phyloP scores from a whole-genome alignment of 441 rosid species.

The Francoa sonchifolia region DNA sequence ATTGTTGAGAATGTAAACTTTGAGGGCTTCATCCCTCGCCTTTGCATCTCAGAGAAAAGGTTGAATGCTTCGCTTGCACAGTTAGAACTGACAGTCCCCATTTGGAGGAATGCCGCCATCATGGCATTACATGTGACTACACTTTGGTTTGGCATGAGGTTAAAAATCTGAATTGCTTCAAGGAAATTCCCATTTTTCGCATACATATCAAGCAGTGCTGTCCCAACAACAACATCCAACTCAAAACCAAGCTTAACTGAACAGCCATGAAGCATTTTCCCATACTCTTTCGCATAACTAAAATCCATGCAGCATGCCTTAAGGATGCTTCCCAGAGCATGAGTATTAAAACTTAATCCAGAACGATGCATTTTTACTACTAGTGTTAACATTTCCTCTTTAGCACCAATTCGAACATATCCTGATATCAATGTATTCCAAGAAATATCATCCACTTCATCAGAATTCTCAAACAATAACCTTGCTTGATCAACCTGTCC shows the following conservation, averaged over 20 bases:
- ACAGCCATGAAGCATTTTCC: constrained; percentile 34
- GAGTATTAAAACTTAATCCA: constrained; percentile 24
- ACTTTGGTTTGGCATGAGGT: constrained; percentile 25
- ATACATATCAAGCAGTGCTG: constrained; percentile 47
- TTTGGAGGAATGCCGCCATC: constrained; percentile 32
- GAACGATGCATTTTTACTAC: constrained; percentile 29
- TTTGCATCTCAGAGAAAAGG: constrained; percentile 28
- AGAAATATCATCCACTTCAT: constrained; percentile 24
- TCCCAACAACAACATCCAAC: constrained; percentile 29
- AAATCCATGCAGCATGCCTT: constrained; percentile 26
- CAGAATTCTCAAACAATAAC: constrained; percentile 22
- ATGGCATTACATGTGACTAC: constrained; percentile 42
- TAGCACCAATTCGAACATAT: constrained; percentile 24
- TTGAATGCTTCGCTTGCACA: constrained; percentile 23
- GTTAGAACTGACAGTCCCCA: constrained; percentile 15
- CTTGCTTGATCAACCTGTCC: constrained; percentile 24
- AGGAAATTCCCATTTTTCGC: constrained; percentile 26
- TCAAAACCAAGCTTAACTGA: constrained; percentile 26
- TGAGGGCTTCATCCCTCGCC: constrained; percentile 33
- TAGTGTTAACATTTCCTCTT: constrained; percentile 22
- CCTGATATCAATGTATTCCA: constrained; percentile 38
- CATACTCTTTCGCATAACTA: constrained; percentile 14
- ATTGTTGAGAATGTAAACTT: constrained; percentile 37
- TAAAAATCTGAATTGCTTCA: constrained; percentile 23
- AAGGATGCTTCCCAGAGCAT: constrained; percentile 35